These are phyloP conservation scores for Spironucleus salmonicida DNA, from an alignment of 208 protist genomes.

Conservation along the genomic window DNA sequence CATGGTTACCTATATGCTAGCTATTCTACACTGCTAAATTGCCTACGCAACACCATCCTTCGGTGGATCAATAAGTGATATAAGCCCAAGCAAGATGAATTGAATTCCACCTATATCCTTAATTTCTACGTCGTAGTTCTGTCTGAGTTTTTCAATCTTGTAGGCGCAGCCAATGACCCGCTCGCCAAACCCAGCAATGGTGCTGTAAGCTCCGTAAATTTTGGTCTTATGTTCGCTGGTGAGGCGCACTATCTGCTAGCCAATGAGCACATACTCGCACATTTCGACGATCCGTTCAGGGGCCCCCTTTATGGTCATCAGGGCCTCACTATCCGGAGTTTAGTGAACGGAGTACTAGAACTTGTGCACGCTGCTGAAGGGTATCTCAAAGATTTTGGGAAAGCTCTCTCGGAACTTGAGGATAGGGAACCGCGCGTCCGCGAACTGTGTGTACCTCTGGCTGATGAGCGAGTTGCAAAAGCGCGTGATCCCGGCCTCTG, in stretches of 20 bases:
- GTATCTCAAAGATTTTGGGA: constrained; percentile 4
- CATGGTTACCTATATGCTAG: constrained; percentile 71
- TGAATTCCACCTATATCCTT: neutral
- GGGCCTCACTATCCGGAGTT: neutral
- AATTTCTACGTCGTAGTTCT: neutral
- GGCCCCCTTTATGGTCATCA: constrained; percentile 44
- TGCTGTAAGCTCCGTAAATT: neutral
- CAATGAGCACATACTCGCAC: constrained; percentile 18
- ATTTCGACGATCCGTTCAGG: constrained; percentile 37
- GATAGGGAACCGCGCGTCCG: too few species aligned
- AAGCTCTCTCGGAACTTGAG: neutral
- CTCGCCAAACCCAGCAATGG: neutral
- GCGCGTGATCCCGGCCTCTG: constrained; percentile 1
- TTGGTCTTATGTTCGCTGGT: neutral
- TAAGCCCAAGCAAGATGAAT: constrained; percentile 59
- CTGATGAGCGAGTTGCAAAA: too few species aligned
- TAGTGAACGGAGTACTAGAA: constrained; percentile 7
- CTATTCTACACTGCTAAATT: constrained; percentile 53
- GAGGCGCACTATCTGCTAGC: neutral
- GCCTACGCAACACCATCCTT: constrained; percentile 54
- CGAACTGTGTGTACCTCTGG: too few species aligned
- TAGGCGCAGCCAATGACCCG: constrained; percentile 4
- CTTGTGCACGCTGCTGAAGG: constrained; percentile 12
- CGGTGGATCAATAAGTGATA: constrained; percentile 65
- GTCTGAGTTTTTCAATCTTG: neutral